phyloP scores from a whole-genome alignment of 495 filamentous ascomycete species.

The Podospora pseudoanserina region DNA sequence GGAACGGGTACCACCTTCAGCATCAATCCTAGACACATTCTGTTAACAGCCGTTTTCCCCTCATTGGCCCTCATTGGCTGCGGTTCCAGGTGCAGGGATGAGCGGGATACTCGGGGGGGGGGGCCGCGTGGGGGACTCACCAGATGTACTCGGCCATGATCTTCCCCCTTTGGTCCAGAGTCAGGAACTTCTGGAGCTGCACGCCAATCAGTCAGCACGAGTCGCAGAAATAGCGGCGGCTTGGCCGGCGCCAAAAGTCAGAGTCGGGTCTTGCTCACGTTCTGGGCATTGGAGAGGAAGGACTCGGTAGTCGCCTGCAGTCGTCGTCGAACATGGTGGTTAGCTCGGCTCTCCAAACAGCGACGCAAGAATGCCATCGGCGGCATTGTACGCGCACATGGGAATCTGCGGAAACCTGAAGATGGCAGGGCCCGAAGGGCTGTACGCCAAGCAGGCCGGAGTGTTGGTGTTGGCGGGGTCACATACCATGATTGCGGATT shows the following conservation, averaged over 20 bases:
- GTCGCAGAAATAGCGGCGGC: not conserved
- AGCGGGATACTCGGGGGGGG: not conserved
- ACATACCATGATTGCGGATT: slow-evolving; percentile 17
- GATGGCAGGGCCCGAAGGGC: not conserved
- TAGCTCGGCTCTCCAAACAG: not conserved
- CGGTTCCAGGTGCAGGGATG: not conserved
- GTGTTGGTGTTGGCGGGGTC: not conserved
- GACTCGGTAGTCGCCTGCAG: slow-evolving; percentile 14
- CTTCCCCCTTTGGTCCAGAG: slow-evolving; percentile 80
- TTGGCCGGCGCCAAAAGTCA: not conserved
- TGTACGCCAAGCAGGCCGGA: not conserved
- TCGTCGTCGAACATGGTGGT: not conserved
- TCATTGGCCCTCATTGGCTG: not conserved
- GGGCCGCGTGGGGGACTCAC: slow-evolving; percentile 5
- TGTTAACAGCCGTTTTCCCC: not conserved
- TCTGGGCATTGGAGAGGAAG: slow-evolving; percentile 11
- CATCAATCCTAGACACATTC: slow-evolving; percentile 61
- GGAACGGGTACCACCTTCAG: slow-evolving; percentile 69
- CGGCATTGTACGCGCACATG: not conserved
- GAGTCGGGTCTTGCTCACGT: slow-evolving; percentile 10
- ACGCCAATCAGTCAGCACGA: not conserved
- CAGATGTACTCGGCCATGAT: slow-evolving; percentile 93
- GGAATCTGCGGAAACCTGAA: not conserved
- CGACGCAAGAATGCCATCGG: not conserved
- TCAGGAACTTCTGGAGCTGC: slow-evolving; percentile 88